A percentile compares a stretch with the other conserved stretches of the same genome.
Conservation (phyloP, 192 early-diverging fungal species). For the Phycomyces blakesleeanus region DNA sequence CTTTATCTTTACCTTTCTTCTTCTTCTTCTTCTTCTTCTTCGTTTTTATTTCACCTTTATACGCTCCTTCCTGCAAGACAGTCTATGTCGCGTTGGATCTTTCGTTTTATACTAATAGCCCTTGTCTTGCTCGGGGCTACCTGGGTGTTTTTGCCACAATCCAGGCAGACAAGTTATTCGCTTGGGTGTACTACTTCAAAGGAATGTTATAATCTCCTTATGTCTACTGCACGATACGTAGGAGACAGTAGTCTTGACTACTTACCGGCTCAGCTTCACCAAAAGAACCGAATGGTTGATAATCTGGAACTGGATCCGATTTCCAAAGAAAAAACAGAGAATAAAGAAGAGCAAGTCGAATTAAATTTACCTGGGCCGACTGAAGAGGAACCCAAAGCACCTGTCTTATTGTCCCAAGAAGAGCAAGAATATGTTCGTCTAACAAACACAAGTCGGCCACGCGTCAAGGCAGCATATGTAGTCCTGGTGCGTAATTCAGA, state of each 20-base stretch:
- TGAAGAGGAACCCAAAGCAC: too few species aligned
- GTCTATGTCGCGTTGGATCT: neutral
- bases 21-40: neutral
- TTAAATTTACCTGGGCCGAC: too few species aligned
- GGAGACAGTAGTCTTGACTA: neutral
- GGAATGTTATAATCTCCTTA: neutral
- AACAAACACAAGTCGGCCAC: neutral
- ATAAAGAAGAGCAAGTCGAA: too few species aligned
- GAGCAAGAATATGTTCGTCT: constrained; percentile 10
- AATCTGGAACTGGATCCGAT: neutral
- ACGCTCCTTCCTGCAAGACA: neutral
- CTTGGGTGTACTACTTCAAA: neutral
- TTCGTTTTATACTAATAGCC: neutral
- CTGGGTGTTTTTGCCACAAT: neutral
- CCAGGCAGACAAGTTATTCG: neutral
- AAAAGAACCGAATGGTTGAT: neutral
- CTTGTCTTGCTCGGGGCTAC: neutral
- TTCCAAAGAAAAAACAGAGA: too few species aligned
- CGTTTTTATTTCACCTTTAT: neutral
- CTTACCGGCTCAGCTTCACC: neutral
- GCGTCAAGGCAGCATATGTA: constrained; percentile 67
- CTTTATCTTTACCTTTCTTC: too few species aligned
- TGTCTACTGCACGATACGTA: neutral
- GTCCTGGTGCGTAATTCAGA: constrained; percentile 72
- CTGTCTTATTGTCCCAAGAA: neutral